Evolutionary conservation across 2,329 filamentous ascomycete genomes (phyloP).

Genomic region (Nothophaeocryptopus gaeumannii): DNA sequence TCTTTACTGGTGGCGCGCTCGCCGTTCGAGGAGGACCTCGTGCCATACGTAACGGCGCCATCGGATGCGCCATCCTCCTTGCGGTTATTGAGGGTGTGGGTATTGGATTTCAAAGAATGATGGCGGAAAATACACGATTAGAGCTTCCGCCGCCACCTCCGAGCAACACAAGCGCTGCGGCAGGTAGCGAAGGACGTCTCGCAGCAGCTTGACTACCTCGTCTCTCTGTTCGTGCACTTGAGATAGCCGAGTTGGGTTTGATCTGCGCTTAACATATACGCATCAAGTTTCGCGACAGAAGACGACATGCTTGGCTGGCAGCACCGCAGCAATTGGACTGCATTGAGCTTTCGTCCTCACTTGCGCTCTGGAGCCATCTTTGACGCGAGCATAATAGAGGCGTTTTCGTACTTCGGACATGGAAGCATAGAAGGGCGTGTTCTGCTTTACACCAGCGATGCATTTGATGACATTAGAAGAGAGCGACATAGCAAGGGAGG

Average conservation of each 20-base stretch:
- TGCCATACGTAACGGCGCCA: slow-evolving; percentile 90
- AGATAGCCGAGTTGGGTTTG: slow-evolving; percentile 24
- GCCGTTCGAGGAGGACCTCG: slow-evolving; percentile 89
- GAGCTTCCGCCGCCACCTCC: slow-evolving; percentile 56
- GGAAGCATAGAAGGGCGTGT: no score
- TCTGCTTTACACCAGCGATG: no score
- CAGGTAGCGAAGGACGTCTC: slow-evolving; percentile 32
- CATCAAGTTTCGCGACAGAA: not conserved
- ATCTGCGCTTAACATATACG: slow-evolving; percentile 17
- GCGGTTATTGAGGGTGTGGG: slow-evolving; percentile 97
- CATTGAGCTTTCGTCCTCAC: no score
- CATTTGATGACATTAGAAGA: no score
- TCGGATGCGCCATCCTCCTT: slow-evolving; percentile 89
- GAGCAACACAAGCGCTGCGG: slow-evolving; percentile 12
- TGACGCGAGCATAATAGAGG: no score
- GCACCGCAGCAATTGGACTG: no score
- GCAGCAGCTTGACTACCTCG: slow-evolving; percentile 24
- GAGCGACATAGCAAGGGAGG: no score
- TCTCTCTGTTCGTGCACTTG: slow-evolving; percentile 18
- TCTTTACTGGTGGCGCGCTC: slow-evolving; percentile 90
- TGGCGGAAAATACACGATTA: slow-evolving; percentile 82
- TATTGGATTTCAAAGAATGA: slow-evolving; percentile 92
- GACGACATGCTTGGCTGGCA: not conserved
- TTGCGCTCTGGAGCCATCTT: no score
- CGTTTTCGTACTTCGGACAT: no score